Percentiles rank a stretch among this genome's conserved stretches.
These are phyloP conservation scores for Paraphaeosphaeria minitans DNA, from an alignment of 2,329 filamentous ascomycete species.

Conservation along the genomic window DNA sequence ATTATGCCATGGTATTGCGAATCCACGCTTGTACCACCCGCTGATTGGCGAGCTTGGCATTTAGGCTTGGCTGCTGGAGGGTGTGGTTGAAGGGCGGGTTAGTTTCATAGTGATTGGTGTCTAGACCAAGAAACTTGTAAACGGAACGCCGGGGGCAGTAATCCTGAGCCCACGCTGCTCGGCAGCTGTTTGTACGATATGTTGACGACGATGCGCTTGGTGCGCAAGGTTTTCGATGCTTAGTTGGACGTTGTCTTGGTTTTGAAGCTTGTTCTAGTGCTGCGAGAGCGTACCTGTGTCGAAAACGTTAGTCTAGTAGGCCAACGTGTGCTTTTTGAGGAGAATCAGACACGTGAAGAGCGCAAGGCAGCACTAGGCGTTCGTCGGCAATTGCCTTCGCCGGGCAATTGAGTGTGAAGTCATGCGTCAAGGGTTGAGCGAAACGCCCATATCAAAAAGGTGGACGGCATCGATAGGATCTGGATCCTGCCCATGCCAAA, in stretches of 20 bases:
- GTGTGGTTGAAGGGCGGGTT: background rate
- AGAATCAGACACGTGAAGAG: background rate
- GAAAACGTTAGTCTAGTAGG: background rate
- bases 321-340: background rate
- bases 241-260: constrained; percentile 6
- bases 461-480: background rate
- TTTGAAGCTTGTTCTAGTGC: constrained; percentile 9
- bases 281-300: background rate
- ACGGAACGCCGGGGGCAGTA: background rate
- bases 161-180: background rate
- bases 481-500: constrained; percentile 1
- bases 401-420: background rate
- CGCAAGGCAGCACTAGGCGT: background rate
- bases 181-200: background rate
- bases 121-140: background rate
- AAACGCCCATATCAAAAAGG: background rate
- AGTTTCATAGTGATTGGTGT: background rate
- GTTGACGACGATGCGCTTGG: background rate
- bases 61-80: constrained; percentile 11
- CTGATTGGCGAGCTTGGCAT: constrained; percentile 20
- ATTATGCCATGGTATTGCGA: constrained; percentile 29
- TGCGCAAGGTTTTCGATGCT: constrained; percentile 8
- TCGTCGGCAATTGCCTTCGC: too few relatives aligned
- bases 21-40: constrained; percentile 12
- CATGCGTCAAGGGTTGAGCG: background rate